Base-by-base conservation (phyloP, 306 rosid species). In the Dryas drummondii region DNA sequence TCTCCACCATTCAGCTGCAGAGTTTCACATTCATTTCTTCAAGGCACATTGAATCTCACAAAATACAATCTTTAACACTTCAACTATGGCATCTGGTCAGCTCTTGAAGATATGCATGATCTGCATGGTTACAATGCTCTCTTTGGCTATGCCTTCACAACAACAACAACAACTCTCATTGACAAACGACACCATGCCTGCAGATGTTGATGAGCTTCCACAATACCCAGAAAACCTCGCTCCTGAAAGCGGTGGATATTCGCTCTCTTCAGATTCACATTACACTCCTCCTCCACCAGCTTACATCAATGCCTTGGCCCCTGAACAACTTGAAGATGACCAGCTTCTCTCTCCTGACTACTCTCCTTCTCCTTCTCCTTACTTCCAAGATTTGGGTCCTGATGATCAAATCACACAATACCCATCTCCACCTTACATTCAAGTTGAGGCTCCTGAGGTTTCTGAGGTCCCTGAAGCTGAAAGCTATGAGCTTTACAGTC, bases 231-330 rank as follows among this genome's bases (percentile, higher is more conserved):
- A 22, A 51, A 63, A 0, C 48, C 61, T 0, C 0, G 16, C 63
- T 68, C 11, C 74, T 2, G 19, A 70, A 40, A 41, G 37, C 2
- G n/a, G 12, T 0, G 59, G 7, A 19, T 15, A 60, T 73, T 9
- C n/a, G 74, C 65, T 56, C 50, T 19, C 69, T 40, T 12, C 9
- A 7, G 72, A 68, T 49, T 16, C 19, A 56, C 40, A 22, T 9
- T 41, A 63, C 64, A 41, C 49, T 9, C 76, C 82, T 66, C 64
- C 79, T 17, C 22, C 62, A 57, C 64, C 83, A 46, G 22, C 73
- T 19, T 82, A 77, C 4, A 27, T 42, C 1, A 74, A 63, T 40
- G 11, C 48, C 49, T 51, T 27, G 40, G 67, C 71, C 56, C 65
- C 65, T 73, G 8, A 71, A 15, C 5, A 49, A 12, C 16, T 32